Evolutionary conservation across 129 eudicot species (phyloP), one percentile per base, ranked within the genome.

Genomic region (Tagetes erecta): DNA sequence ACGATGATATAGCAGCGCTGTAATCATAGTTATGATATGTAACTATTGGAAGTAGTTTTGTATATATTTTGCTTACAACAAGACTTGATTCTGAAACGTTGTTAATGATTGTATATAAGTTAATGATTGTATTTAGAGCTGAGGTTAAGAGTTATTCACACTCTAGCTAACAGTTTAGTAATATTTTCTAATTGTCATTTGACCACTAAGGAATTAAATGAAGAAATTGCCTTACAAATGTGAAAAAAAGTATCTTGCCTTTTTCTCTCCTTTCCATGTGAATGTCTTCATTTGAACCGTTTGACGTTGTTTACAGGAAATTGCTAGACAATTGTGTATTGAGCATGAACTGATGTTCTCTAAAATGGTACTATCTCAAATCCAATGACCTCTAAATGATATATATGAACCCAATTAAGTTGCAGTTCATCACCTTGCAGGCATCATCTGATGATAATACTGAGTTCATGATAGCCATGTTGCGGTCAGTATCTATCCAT

Each of bases 391-490:
- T 49, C n/a, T 64, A 51, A 31, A n/a, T 74, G 59, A 60, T 78
- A 49, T 47, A 58, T 73, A 44, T 20, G 59, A 33, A 38, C 64
- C 56, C 49, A 14, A 13, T 49, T 69, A 55, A 44, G 1, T 27
- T 60, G 60, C 73, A 67, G 1, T 68, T 64, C 14, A 2, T 71
- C 49, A 46, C 44, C 27, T 80, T 38, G 64, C 93, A 91, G 99
- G 99, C 97, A 51, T 94, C 99, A 14, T 91, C 80, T 80, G 99
- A 94, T 80, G 99, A 94, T 77, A 94, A 94, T 80, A 79, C 95
- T 74, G 87, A 88, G 74, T 94, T 91, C 81, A 80, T 94, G 88
- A 76, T 90, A 56, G 82, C 86, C 76, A 94, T 94, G 92, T 76
- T 94, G 73, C 81, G 93, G 97, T 94, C 42, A 80, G 86, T 74